A percentile compares a stretch with the other conserved stretches of the same genome.
phyloP scores from a whole-genome alignment of 2,329 filamentous ascomycete genomes.

The Colletotrichum horii region DNA sequence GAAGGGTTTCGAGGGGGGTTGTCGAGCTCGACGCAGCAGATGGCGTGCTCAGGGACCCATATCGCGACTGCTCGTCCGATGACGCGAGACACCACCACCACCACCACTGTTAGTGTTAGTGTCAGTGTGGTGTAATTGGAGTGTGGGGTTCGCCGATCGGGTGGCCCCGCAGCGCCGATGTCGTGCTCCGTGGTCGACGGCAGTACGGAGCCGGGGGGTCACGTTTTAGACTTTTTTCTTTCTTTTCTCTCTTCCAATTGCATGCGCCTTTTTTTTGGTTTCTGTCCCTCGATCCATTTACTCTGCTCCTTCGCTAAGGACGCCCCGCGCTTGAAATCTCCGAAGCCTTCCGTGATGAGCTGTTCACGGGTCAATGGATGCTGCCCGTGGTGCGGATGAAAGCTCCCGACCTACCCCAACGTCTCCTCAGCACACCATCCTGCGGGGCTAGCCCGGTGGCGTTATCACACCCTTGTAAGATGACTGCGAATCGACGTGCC shows the following conservation, averaged over 20 bases:
- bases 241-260: neutral
- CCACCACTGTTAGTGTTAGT: neutral
- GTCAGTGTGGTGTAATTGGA: neutral
- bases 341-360: neutral
- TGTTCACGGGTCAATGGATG: neutral
- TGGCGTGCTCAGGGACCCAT: constrained; percentile 22
- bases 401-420: neutral
- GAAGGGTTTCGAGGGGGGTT: neutral
- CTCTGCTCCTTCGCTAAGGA: neutral
- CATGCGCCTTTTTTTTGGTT: neutral
- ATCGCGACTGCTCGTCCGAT: constrained; percentile 20
- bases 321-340: neutral
- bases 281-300: neutral
- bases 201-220: neutral
- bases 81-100: constrained; percentile 13
- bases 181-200: constrained; percentile 4
- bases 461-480: neutral
- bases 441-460: neutral
- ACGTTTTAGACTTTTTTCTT: neutral
- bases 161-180: constrained; percentile 1
- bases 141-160: constrained; percentile 4
- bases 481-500: neutral
- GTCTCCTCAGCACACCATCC: neutral
- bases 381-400: neutral
- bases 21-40: constrained; percentile 16